A percentile compares a stretch with the other conserved stretches of the same genome.
phyloP scores from a whole-genome alignment of 192 early-diverging fungal species.

The Bifiguratus adelaidae region DNA sequence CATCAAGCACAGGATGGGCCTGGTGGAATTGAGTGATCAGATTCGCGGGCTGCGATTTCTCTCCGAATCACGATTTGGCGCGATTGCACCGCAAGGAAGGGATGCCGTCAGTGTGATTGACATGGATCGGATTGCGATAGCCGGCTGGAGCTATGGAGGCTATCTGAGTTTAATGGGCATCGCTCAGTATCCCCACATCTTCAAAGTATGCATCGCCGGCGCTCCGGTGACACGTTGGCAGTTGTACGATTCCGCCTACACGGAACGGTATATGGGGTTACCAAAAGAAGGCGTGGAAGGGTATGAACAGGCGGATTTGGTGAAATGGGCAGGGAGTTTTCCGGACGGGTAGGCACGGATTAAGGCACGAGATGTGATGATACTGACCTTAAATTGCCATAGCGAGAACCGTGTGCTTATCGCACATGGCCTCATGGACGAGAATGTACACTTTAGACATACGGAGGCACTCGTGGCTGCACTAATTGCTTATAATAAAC shows the following conservation, averaged over 20 bases:
- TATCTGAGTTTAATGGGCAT: slow-evolving; percentile 58
- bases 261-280: slow-evolving; percentile 61
- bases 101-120: slow-evolving; percentile 30
- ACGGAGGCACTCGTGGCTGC: slow-evolving; percentile 39
- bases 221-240: slow-evolving; percentile 69
- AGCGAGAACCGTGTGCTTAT: slow-evolving; percentile 51
- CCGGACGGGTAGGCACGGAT: slow-evolving; percentile 44
- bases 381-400: no score
- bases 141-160: slow-evolving; percentile 71
- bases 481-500: slow-evolving; percentile 39
- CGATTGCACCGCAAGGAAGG: slow-evolving; percentile 4
- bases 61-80: slow-evolving; percentile 23
- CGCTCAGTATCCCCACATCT: slow-evolving; percentile 41
- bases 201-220: slow-evolving; percentile 54
- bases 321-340: slow-evolving; percentile 36
- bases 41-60: slow-evolving; percentile 41
- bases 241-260: slow-evolving; percentile 63
- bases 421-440: slow-evolving; percentile 65
- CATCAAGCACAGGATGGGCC: slow-evolving; percentile 40
- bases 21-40: slow-evolving; percentile 51
- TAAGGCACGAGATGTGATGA: no score
- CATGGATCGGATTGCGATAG: slow-evolving; percentile 45
- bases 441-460: slow-evolving; percentile 68
- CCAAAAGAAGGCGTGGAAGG: slow-evolving; percentile 27
- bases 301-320: slow-evolving; percentile 38